These are phyloP conservation scores for Daldinia eschscholtzii DNA, from an alignment of 2,329 filamentous ascomycete species.

Conservation along the genomic window DNA sequence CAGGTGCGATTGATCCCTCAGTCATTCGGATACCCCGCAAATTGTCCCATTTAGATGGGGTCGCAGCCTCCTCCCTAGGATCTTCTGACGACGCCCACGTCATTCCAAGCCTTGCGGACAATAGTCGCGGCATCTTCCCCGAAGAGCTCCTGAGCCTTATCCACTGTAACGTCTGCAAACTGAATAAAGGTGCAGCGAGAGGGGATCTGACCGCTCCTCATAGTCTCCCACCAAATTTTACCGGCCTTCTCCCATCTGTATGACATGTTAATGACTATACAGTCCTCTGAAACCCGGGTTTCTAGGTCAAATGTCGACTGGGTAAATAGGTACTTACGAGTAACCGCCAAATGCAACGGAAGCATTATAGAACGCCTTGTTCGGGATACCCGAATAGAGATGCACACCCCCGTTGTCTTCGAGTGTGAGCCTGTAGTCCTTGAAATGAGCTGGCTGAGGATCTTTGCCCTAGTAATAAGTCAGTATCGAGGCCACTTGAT, in stretches of 20 bases:
- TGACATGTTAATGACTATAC: not conserved
- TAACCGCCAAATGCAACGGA: constrained; percentile 63
- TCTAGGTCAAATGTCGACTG: not conserved
- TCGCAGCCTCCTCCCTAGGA: constrained; percentile 33
- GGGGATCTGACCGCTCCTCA: constrained; percentile 59
- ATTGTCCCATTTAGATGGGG: constrained; percentile 1
- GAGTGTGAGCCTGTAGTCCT: constrained; percentile 55
- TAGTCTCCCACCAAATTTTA: constrained; percentile 65
- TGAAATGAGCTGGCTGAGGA: constrained; percentile 64
- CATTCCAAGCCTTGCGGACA: constrained; percentile 62
- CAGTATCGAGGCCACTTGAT: not conserved
- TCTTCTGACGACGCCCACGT: constrained; percentile 60
- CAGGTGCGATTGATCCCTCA: not conserved
- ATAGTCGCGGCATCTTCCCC: constrained; percentile 58
- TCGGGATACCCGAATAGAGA: constrained; percentile 69
- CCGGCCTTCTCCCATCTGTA: constrained; percentile 66
- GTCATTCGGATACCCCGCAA: not conserved
- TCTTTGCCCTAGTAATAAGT: constrained; percentile 60
- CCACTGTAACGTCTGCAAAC: constrained; percentile 63
- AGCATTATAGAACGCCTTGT: constrained; percentile 67
- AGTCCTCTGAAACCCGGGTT: not conserved
- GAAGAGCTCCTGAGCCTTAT: constrained; percentile 60
- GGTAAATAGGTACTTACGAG: constrained; percentile 41
- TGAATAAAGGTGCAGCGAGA: constrained; percentile 60
- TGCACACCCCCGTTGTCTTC: constrained; percentile 68